These are phyloP conservation scores for Metarhizium guizhouense DNA, from an alignment of 2,329 filamentous ascomycete genomes.

Conservation along the genomic window DNA sequence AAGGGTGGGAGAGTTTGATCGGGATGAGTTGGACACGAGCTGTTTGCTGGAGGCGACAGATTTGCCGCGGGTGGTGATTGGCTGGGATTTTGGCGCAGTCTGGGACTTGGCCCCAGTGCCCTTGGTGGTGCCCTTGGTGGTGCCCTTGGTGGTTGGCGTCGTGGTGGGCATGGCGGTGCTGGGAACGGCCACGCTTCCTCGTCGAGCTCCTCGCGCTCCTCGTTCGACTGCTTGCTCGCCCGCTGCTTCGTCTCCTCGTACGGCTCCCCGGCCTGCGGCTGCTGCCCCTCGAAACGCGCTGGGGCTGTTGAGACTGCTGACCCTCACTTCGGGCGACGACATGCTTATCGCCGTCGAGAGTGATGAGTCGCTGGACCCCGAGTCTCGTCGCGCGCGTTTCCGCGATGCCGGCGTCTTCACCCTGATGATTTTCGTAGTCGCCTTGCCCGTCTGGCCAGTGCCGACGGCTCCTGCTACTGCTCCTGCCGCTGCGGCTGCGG, in stretches of 20 bases:
- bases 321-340: constrained; percentile 28
- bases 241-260: neutral
- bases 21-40: constrained; percentile 26
- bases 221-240: neutral
- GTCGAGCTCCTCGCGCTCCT: neutral
- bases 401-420: constrained; percentile 26
- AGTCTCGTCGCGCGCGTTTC: constrained; percentile 25
- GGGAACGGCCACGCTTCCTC: neutral
- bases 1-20: constrained; percentile 25
- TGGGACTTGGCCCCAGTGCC: constrained; percentile 19
- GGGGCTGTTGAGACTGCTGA: constrained; percentile 9
- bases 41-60: constrained; percentile 28
- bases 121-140: neutral
- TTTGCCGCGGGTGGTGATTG: constrained; percentile 25
- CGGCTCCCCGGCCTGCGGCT: constrained; percentile 1
- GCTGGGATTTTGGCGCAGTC: constrained; percentile 27
- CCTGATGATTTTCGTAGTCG: constrained; percentile 10
- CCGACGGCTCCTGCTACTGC: constrained; percentile 1
- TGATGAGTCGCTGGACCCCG: constrained; percentile 33
- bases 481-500: neutral
- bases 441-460: neutral
- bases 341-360: constrained; percentile 30
- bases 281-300: neutral
- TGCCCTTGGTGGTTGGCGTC: neutral
- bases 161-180: neutral